phyloP scores from a whole-genome alignment of 495 filamentous ascomycete species.

The Podospora fimiseda region DNA sequence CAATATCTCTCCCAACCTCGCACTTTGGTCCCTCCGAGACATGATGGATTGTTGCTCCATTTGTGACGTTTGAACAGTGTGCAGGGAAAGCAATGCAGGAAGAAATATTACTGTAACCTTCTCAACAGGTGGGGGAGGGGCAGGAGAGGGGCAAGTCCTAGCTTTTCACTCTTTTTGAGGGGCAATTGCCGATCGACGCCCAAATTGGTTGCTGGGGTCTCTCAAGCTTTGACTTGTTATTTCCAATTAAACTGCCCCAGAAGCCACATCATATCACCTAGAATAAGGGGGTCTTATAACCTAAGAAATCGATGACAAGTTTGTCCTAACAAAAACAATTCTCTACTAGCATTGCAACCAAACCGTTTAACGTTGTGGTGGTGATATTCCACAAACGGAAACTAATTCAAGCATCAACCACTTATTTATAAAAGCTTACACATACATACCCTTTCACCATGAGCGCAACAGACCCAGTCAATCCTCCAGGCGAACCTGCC shows the following conservation, averaged over 20 bases:
- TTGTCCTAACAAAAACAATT: too few species aligned
- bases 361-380: too few species aligned
- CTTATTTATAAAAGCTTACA: background rate
- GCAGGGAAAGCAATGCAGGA: background rate
- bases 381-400: too few species aligned
- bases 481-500: conserved; percentile 33
- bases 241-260: background rate
- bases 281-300: background rate
- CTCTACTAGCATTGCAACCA: too few species aligned
- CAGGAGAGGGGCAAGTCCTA: background rate
- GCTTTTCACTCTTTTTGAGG: background rate
- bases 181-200: background rate
- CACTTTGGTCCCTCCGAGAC: too few species aligned
- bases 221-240: background rate
- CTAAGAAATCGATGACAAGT: too few species aligned
- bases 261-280: background rate
- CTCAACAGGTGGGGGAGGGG: conserved; percentile 5
- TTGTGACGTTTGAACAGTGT: background rate
- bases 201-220: conserved; percentile 3
- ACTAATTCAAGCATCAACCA: too few species aligned
- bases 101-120: background rate
- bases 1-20: too few species aligned
- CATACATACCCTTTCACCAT: conserved; percentile 9
- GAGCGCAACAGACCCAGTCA: conserved; percentile 14
- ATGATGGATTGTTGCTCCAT: too few species aligned